Evolutionary conservation across 2,329 filamentous ascomycete genomes (phyloP), one percentile per base, ranked within the genome.

Genomic region (Claviceps sp.): DNA sequence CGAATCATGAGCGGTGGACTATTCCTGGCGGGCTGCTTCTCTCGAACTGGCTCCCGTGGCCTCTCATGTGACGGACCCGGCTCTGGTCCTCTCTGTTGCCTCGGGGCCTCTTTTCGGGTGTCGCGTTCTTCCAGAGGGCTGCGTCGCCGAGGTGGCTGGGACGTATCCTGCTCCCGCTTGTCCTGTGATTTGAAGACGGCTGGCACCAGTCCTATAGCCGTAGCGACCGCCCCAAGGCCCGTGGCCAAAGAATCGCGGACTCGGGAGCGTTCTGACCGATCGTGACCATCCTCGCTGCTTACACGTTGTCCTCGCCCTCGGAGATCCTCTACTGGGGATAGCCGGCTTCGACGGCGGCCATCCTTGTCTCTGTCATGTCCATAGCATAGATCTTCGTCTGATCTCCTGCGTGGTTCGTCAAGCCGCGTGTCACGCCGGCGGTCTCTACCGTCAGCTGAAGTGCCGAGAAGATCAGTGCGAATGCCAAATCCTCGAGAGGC

Each of bases 401-500:
- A 64, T 26, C 61, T 59, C 53, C 57, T 65, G 50, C 58, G 62
- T 5, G 56, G 55, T 22, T 66, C 64, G 13, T 62, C 58, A 7
- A 50, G 26, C 17, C 65, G 56, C 51, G 65, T 22, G 57, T 69
- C 58, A 47, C 61, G 53, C 7, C 67, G 64, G 5, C 64, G 66
- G 7, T 73, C 64, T n/a, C 66, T 69, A 22, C 68, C 64, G 23
- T 76, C 73, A 17, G 74, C 71, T 38, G 66, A 63, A 22, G 68
- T 64, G 59, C 53, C 64, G 50, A 48, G 57, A 22, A 62, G 57
- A 29, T 68, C 71, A 8, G 72, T 70, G 22, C 75, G 73, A 52
- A 79, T 71, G 23, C 76, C 76, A 54, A 78, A 79, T 1, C 76
- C 77, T 40, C 77, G 75, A 11, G 64, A 53, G 2, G 66, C 53